A percentile compares a stretch with the other conserved stretches of the same genome.
phyloP scores from a whole-genome alignment of 441 rosid genomes.

The Croton setiger region DNA sequence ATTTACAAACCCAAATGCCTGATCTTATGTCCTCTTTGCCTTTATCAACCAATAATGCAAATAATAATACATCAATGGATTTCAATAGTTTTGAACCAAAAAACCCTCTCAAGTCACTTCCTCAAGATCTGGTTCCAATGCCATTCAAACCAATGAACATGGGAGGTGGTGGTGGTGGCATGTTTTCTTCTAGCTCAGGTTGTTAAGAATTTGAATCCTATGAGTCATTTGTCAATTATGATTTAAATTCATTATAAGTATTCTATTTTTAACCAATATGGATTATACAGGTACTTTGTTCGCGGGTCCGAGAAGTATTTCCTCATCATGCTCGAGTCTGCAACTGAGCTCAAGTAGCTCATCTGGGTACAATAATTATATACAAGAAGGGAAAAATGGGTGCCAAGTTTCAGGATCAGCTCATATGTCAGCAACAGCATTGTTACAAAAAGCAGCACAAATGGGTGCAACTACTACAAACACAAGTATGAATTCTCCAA shows the following conservation, averaged over 20 bases:
- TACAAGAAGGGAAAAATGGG: slow-evolving; percentile 40
- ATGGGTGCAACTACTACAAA: slow-evolving; percentile 64
- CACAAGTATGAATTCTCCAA: slow-evolving; percentile 50
- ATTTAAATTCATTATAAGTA: too few species aligned
- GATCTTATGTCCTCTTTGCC: slow-evolving; percentile 39
- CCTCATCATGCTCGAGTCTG: slow-evolving; percentile 49
- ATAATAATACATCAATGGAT: slow-evolving; percentile 28
- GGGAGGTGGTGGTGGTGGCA: slow-evolving; percentile 27
- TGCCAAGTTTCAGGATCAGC: slow-evolving; percentile 28
- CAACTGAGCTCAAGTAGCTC: slow-evolving; percentile 52
- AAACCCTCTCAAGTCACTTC: slow-evolving; percentile 46
- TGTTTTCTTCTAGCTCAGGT: slow-evolving; percentile 48
- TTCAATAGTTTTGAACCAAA: slow-evolving; percentile 43
- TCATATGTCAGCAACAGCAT: slow-evolving; percentile 59
- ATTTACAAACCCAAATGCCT: slow-evolving; percentile 38
- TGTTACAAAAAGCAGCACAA: slow-evolving; percentile 58
- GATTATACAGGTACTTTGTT: slow-evolving; percentile 34
- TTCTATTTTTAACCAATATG: too few species aligned
- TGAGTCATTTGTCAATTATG: too few species aligned
- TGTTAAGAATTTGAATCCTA: too few species aligned
- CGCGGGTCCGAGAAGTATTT: slow-evolving; percentile 38
- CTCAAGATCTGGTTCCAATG: slow-evolving; percentile 49
- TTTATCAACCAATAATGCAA: slow-evolving; percentile 13
- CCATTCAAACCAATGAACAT: slow-evolving; percentile 57
- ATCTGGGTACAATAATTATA: slow-evolving; percentile 32